Percentiles rank a stretch among this genome's conserved stretches.
phyloP scores from a whole-genome alignment of 208 protist genomes.

The Porcisia hertigi region DNA sequence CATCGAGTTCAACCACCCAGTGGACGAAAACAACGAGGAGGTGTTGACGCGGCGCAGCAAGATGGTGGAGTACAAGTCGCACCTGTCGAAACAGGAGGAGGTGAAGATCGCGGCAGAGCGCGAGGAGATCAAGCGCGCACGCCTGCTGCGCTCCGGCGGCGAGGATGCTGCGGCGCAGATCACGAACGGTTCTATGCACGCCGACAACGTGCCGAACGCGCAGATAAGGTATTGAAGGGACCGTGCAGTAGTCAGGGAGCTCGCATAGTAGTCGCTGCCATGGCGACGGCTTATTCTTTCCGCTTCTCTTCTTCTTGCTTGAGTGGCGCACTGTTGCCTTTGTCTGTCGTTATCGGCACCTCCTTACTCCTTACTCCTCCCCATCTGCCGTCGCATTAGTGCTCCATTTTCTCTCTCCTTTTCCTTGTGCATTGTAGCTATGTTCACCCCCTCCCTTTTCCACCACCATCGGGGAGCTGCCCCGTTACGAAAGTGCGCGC shows the following conservation, averaged over 20 bases:
- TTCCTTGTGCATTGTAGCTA: neutral
- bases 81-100: too few relatives aligned
- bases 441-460: neutral
- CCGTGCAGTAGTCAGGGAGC: neutral
- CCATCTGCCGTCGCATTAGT: neutral
- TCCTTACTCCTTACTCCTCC: slow-evolving; percentile 1
- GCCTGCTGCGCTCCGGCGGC: slow-evolving; percentile 37
- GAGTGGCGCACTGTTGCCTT: neutral
- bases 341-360: neutral
- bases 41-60: too few relatives aligned
- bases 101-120: slow-evolving; percentile 85
- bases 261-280: neutral
- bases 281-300: neutral
- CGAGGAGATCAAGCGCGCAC: slow-evolving; percentile 83
- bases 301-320: slow-evolving; percentile 2
- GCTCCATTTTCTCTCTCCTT: neutral
- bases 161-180: slow-evolving; percentile 35
- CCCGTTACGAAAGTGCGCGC: neutral
- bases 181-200: slow-evolving; percentile 24
- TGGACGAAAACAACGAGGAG: too few relatives aligned
- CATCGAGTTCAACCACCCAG: too few relatives aligned
- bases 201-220: slow-evolving; percentile 8
- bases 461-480: neutral
- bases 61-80: too few relatives aligned
- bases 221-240: slow-evolving; percentile 22